Base-by-base conservation (phyloP, 192 early-diverging fungal species). In the Pilaira anomala region DNA sequence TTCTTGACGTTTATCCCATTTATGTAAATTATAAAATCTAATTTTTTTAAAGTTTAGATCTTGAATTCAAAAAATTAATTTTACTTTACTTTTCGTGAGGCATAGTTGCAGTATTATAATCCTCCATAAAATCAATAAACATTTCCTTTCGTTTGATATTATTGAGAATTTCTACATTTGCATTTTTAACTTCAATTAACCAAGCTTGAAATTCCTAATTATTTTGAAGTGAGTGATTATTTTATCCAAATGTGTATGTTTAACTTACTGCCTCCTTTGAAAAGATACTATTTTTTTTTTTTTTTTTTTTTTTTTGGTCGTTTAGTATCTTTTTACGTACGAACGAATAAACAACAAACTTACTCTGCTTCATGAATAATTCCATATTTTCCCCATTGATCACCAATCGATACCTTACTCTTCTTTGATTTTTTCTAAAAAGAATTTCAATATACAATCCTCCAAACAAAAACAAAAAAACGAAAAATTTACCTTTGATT, bases 91-190 rank as follows among this genome's bases (percentile, higher is more conserved):
- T 84, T 63, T 80, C 78, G 68, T 85, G 83, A 5, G 83, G 77
- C 76, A 85, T 79, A 0, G 83, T 85, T 9, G 79, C 83, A 3
- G 83, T 85, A 36, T 85, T 85, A 60, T 76, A 85, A 55, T 85
- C 83, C 65, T 85, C 83, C 78, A 85, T 82, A 62, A 83, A 85
- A 16, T 77, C 77, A 12, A 78, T 5, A 60, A 85, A 85, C 29
- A 79, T 60, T 16, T 79, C 71, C 60, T 85, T 85, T 60, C 76
- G 72, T 46, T 78, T 77, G 45, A 58, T 67, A 33, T 80, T 76
- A 7, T 67, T 76, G 48, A 83, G 60, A 7, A 72, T 72, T 49
- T 85, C 83, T 0, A 76, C 67, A 52, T 79, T 67, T 8, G 72
- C 48, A 2, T 79, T 56, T 57, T 81, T 78, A 9, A 83, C 79